These are phyloP conservation scores for Abrus precatorius DNA, from an alignment of 306 rosid species.

Conservation along the genomic window DNA sequence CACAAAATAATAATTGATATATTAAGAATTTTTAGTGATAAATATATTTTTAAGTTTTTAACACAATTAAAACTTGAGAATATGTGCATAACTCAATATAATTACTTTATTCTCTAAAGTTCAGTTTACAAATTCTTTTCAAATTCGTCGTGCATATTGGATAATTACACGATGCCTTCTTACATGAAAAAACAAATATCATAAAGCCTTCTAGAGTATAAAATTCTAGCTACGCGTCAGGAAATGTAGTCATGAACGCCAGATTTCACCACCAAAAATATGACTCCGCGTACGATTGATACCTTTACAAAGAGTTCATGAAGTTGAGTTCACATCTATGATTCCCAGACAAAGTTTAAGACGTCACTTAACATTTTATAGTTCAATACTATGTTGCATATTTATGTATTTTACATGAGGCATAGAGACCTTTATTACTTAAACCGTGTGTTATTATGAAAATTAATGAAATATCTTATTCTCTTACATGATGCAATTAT, in stretches of 20 bases:
- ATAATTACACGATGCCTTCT: background rate
- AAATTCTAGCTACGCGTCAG: background rate
- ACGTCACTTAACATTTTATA: background rate
- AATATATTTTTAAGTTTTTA: background rate
- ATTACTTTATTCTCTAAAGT: conserved; percentile 8
- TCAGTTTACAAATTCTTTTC: conserved; percentile 19
- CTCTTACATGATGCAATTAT: no score
- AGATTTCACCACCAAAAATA: background rate
- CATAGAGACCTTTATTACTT: no score
- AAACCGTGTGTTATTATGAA: no score
- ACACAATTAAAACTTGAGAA: background rate
- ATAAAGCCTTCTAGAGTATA: background rate
- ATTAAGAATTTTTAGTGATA: background rate
- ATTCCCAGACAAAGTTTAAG: background rate
- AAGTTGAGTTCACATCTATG: background rate
- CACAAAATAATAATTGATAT: background rate
- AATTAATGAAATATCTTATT: no score
- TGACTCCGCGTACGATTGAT: no score
- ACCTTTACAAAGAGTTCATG: background rate
- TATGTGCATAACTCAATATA: background rate
- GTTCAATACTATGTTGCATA: no score
- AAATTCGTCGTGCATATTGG: background rate
- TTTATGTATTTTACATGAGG: no score
- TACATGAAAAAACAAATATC: background rate
- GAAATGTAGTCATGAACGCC: background rate